Evolutionary conservation across 1,139 yeast species (phyloP).

Genomic region (Casaregolazyma lundiana): DNA sequence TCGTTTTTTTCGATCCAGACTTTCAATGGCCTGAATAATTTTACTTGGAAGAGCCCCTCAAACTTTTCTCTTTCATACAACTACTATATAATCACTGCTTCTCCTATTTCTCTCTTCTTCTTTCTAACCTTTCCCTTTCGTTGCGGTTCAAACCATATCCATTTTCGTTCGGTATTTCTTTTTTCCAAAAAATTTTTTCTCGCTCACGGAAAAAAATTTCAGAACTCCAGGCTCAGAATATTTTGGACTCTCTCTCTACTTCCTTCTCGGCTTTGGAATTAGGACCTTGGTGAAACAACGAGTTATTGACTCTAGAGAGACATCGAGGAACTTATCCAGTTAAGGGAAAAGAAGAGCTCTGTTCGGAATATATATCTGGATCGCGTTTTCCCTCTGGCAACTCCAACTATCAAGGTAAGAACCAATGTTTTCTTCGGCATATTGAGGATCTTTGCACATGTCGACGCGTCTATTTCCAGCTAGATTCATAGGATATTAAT

Average conservation of each 20-base stretch:
- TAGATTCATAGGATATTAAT: background rate
- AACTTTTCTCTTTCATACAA: too few relatives aligned
- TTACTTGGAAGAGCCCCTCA: too few relatives aligned
- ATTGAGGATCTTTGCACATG: background rate
- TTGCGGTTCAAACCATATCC: background rate
- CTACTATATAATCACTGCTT: too few relatives aligned
- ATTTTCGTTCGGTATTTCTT: background rate
- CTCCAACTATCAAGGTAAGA: slow-evolving; percentile 1
- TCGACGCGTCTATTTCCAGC: background rate
- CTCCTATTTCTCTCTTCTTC: background rate
- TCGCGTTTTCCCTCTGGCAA: background rate
- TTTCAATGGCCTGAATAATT: too few relatives aligned
- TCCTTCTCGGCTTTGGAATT: slow-evolving; percentile 2
- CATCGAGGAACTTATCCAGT: background rate
- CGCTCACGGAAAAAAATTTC: slow-evolving; percentile 3
- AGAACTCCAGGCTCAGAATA: background rate
- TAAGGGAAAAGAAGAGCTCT: background rate
- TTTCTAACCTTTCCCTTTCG: background rate
- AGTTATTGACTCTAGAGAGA: background rate
- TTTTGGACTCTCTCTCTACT: slow-evolving; percentile 6
- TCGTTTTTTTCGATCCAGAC: too few relatives aligned
- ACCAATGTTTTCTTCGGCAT: background rate
- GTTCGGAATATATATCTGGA: background rate
- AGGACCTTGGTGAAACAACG: slow-evolving; percentile 6
- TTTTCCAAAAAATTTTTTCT: background rate